Conservation (phyloP, 805 yeast species). For the Wickerhamiella cacticola region DNA sequence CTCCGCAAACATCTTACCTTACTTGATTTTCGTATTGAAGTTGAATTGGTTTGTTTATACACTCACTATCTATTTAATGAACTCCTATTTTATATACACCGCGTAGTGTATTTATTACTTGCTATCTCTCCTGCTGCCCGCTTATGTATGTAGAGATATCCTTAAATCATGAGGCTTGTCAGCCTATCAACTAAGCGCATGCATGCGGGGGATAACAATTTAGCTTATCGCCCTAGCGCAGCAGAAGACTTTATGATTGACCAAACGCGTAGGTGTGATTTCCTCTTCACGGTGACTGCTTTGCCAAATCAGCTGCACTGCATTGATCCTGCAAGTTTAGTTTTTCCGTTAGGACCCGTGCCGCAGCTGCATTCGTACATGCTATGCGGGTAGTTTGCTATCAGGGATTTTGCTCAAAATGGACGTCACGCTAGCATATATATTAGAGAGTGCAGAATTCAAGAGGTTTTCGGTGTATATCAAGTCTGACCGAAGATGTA, state of each 20-base stretch:
- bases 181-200: too few species aligned
- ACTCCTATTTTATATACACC: too few species aligned
- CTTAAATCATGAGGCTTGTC: too few species aligned
- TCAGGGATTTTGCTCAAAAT: background rate
- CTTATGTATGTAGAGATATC: too few species aligned
- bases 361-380: background rate
- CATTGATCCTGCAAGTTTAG: background rate
- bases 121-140: background rate
- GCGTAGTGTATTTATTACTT: too few species aligned
- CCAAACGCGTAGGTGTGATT: background rate
- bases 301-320: background rate
- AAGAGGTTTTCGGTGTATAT: too few species aligned
- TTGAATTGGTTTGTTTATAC: background rate
- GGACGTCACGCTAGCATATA: too few species aligned
- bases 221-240: too few species aligned
- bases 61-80: background rate
- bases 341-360: background rate
- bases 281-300: background rate
- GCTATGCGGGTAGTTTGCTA: background rate
- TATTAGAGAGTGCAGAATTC: too few species aligned
- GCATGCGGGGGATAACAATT: too few species aligned
- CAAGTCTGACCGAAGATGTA: too few species aligned
- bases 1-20: background rate
- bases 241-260: too few species aligned
- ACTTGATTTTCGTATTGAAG: background rate